These are phyloP conservation scores for Collybia sp. DNA, from an alignment of 768 basidiomycete genomes.

Conservation along the genomic window DNA sequence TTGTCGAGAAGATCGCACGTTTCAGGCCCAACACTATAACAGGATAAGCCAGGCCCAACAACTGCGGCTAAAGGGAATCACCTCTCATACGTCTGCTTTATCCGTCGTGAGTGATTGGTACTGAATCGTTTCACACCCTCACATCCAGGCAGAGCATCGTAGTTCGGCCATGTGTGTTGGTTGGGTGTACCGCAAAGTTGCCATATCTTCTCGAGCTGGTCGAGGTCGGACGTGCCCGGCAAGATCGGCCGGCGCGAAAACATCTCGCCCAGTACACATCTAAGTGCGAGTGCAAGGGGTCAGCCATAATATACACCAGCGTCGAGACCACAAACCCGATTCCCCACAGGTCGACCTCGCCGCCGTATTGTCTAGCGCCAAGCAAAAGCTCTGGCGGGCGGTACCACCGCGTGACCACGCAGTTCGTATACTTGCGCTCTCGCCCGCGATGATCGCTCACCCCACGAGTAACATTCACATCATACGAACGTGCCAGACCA, in stretches of 20 bases:
- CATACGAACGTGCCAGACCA: slow-evolving; percentile 85
- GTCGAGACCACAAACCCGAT: slow-evolving; percentile 62
- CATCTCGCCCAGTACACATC: slow-evolving; percentile 98
- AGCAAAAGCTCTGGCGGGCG: slow-evolving; percentile 90
- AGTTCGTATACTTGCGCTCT: slow-evolving; percentile 86
- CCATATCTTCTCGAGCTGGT: slow-evolving; percentile 90
- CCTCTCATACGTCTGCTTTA: slow-evolving; percentile 58
- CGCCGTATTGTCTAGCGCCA: slow-evolving; percentile 85
- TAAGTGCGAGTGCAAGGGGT: slow-evolving; percentile 21
- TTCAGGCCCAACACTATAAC: slow-evolving; percentile 58
- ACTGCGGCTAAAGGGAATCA: slow-evolving; percentile 25
- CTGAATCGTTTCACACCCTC: slow-evolving; percentile 70
- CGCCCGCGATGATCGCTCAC: slow-evolving; percentile 37
- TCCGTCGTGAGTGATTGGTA: slow-evolving; percentile 42
- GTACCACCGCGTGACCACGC: slow-evolving; percentile 94
- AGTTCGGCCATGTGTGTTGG: slow-evolving; percentile 77
- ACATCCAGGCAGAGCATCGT: slow-evolving; percentile 70
- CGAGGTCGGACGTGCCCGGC: slow-evolving; percentile 83
- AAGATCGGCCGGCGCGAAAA: slow-evolving; percentile 84
- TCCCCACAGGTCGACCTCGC: slow-evolving; percentile 97
- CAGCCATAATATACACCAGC: background rate
- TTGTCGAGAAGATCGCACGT: slow-evolving; percentile 81
- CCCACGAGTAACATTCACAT: slow-evolving; percentile 39
- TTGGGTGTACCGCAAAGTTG: slow-evolving; percentile 85
- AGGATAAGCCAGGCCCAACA: slow-evolving; percentile 5